These are phyloP conservation scores for Piromyces sp. DNA, from an alignment of 192 early-diverging fungal species.

Conservation along the genomic window DNA sequence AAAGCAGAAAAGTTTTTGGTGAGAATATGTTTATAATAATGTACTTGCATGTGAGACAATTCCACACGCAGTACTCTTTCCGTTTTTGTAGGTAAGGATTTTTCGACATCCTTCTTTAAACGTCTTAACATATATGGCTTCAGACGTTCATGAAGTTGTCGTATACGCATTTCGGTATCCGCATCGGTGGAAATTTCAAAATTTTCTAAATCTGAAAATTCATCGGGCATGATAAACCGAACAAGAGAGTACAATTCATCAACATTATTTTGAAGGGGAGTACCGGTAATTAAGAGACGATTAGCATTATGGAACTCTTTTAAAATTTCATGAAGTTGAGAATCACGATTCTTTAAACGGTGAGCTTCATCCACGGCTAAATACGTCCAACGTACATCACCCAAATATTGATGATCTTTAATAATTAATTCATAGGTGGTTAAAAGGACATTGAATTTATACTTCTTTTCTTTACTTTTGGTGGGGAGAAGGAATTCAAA, in stretches of 20 bases:
- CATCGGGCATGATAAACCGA: slow-evolving; percentile 84
- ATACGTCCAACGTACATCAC: slow-evolving; percentile 76
- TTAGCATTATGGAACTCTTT: slow-evolving; percentile 73
- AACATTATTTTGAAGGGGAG: slow-evolving; percentile 94
- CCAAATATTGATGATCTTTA: slow-evolving; percentile 69
- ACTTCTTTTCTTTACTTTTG: slow-evolving; percentile 13
- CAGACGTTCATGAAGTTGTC: slow-evolving; percentile 61
- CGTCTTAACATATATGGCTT: slow-evolving; percentile 85
- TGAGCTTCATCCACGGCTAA: slow-evolving; percentile 96
- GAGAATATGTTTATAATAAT: slow-evolving; percentile 88
- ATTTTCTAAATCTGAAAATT: slow-evolving; percentile 47
- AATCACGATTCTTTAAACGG: slow-evolving; percentile 86
- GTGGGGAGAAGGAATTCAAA: slow-evolving; percentile 74
- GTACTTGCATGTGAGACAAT: slow-evolving; percentile 70
- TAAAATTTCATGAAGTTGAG: slow-evolving; percentile 83
- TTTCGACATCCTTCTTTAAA: slow-evolving; percentile 96
- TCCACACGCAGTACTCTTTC: slow-evolving; percentile 92
- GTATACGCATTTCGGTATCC: slow-evolving; percentile 59
- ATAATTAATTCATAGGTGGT: slow-evolving; percentile 92
- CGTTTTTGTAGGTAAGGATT: slow-evolving; percentile 84
- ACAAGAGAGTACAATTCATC: slow-evolving; percentile 82
- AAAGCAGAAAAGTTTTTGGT: slow-evolving; percentile 83
- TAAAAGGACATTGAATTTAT: slow-evolving; percentile 82
- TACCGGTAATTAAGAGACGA: slow-evolving; percentile 89
- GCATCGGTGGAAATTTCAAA: slow-evolving; percentile 38